Percentiles rank a stretch among this genome's conserved stretches.
Evolutionary conservation across 1,139 yeast species (phyloP).

Genomic region (Yamadazyma dendronema): DNA sequence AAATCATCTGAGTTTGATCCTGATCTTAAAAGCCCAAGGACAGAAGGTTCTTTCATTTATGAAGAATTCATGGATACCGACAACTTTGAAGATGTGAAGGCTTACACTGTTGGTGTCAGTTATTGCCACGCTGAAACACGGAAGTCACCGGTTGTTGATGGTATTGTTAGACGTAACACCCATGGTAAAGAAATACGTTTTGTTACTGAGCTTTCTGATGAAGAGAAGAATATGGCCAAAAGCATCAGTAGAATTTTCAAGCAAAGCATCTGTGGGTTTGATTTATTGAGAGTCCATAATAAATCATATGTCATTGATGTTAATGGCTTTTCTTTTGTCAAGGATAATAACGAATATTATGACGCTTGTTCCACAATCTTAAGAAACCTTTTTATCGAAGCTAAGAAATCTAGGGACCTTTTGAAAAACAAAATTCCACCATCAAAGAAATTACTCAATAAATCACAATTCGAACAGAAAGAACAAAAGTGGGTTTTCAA

Average conservation of each 20-base stretch:
- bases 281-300: conserved; percentile 84
- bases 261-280: conserved; percentile 98
- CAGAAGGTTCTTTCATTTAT: conserved; percentile 88
- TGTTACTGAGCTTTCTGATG: conserved; percentile 72
- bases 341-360: conserved; percentile 85
- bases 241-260: conserved; percentile 74
- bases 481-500: conserved; percentile 97
- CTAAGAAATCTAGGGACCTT: conserved; percentile 44
- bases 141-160: conserved; percentile 98
- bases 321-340: conserved; percentile 96
- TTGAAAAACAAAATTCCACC: conserved; percentile 40
- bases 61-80: conserved; percentile 98
- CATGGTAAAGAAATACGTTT: conserved; percentile 96
- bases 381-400: conserved; percentile 68
- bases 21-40: conserved; percentile 66
- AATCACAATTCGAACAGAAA: conserved; percentile 63
- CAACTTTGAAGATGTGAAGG: conserved; percentile 97
- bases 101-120: conserved; percentile 89
- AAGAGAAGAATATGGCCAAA: conserved; percentile 77
- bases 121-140: conserved; percentile 98
- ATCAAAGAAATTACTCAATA: conserved; percentile 35
- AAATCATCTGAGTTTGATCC: conserved; percentile 97
- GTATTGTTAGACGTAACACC: conserved; percentile 94
- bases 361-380: conserved; percentile 79
- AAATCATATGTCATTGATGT: conserved; percentile 93